Conservation (phyloP, 2,329 filamentous ascomycete genomes). For the Talaromyces sp. region DNA sequence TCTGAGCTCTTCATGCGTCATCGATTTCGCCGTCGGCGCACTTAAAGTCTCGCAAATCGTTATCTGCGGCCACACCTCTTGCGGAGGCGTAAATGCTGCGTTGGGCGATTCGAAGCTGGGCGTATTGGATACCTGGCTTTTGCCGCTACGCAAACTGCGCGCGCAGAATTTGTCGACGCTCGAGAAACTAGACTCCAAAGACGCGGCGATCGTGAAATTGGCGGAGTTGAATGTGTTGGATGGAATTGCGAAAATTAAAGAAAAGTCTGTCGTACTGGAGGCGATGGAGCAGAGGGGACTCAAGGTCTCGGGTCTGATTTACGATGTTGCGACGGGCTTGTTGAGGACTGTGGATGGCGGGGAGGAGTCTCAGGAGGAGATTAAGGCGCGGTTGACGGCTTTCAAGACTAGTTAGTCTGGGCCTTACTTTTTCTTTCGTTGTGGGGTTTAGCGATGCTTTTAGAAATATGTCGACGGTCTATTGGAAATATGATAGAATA, state of each 20-base stretch:
- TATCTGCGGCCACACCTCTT: slow-evolving; percentile 60
- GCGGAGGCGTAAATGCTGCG: slow-evolving; percentile 57
- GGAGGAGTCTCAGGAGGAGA: slow-evolving; percentile 39
- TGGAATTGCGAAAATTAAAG: slow-evolving; percentile 64
- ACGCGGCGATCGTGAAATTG: slow-evolving; percentile 58
- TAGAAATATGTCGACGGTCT: neutral
- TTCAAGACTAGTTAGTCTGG: slow-evolving; percentile 33
- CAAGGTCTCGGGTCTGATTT: slow-evolving; percentile 73
- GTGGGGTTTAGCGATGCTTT: neutral
- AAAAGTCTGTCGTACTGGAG: slow-evolving; percentile 66
- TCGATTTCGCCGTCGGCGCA: slow-evolving; percentile 73
- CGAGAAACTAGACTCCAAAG: slow-evolving; percentile 45
- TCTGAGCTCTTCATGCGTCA: slow-evolving; percentile 69
- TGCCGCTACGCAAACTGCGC: slow-evolving; percentile 54
- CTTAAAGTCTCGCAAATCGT: slow-evolving; percentile 65
- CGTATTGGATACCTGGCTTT: slow-evolving; percentile 60
- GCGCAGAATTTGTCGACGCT: slow-evolving; percentile 53
- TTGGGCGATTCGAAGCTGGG: slow-evolving; percentile 57
- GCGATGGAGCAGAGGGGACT: slow-evolving; percentile 68
- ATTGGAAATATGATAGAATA: neutral
- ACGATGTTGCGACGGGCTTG: slow-evolving; percentile 60
- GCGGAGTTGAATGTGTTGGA: slow-evolving; percentile 74
- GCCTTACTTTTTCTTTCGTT: neutral
- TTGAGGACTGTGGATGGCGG: slow-evolving; percentile 51
- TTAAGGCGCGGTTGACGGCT: slow-evolving; percentile 38